Evolutionary conservation across 495 filamentous ascomycete species (phyloP).

Genomic region (Letharia columbiana): DNA sequence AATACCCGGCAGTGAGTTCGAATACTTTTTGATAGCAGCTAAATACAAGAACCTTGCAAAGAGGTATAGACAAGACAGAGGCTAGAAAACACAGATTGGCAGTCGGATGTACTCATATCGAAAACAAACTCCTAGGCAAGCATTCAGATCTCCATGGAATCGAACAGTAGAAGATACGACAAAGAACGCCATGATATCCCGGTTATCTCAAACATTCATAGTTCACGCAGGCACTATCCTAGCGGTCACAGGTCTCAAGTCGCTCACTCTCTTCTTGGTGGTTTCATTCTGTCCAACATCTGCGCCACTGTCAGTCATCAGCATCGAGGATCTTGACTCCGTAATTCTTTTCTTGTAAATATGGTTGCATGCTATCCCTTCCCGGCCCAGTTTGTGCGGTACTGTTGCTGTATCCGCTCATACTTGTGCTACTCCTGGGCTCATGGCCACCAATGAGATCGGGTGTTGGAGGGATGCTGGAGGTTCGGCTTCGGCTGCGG

Average conservation of each 20-base stretch:
- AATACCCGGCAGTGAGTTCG: background rate
- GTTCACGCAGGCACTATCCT: background rate
- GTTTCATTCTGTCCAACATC: constrained; percentile 11
- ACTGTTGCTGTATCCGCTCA: constrained; percentile 35
- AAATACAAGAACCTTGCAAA: background rate
- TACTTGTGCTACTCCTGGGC: constrained; percentile 79
- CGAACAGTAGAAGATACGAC: background rate
- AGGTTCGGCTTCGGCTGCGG: constrained; percentile 34
- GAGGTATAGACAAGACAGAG: background rate
- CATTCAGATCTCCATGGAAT: background rate
- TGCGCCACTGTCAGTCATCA: constrained; percentile 15
- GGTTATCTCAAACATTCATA: background rate
- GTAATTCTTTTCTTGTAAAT: background rate
- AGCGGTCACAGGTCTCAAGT: background rate
- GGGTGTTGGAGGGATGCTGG: constrained; percentile 87
- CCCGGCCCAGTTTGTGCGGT: constrained; percentile 12
- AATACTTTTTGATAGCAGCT: background rate
- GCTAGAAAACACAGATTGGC: background rate
- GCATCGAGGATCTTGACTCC: constrained; percentile 17
- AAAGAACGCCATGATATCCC: background rate
- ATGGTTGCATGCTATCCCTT: constrained; percentile 19
- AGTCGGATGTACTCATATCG: background rate
- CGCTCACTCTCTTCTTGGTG: constrained; percentile 9
- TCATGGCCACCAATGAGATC: constrained; percentile 72
- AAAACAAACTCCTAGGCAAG: background rate